A percentile compares a stretch with the other conserved stretches of the same genome.
phyloP scores from a whole-genome alignment of 2,329 filamentous ascomycete species.

The Neonectria ditissima region DNA sequence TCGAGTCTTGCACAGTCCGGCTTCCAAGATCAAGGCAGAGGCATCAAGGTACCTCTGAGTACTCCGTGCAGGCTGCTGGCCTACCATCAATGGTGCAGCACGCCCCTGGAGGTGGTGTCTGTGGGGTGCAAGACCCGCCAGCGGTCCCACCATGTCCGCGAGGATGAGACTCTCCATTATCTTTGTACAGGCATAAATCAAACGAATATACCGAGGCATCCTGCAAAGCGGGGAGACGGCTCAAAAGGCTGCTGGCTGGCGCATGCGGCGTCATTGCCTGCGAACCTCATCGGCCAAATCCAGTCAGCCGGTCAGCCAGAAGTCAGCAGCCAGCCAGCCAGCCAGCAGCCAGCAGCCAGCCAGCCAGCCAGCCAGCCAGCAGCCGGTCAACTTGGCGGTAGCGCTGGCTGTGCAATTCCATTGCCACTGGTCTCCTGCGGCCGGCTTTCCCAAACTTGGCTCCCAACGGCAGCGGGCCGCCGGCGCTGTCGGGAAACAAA shows the following conservation, averaged over 20 bases:
- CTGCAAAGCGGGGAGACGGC: conserved; percentile 36
- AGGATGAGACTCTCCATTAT: conserved; percentile 23
- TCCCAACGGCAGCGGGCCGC: conserved; percentile 18
- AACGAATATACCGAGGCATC: conserved; percentile 11
- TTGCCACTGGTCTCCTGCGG: conserved; percentile 11
- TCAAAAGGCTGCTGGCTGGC: conserved; percentile 25
- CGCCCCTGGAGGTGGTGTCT: conserved; percentile 8
- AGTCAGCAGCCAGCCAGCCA: neutral
- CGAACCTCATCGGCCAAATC: neutral
- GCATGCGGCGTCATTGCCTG: conserved; percentile 30
- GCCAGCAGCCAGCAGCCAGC: no score
- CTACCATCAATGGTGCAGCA: conserved; percentile 10
- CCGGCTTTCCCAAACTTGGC: conserved; percentile 6
- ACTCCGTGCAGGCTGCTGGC: neutral
- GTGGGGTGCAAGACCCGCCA: conserved; percentile 29
- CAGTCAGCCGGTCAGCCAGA: conserved; percentile 1
- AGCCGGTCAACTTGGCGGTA: no score
- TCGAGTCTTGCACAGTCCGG: conserved; percentile 16
- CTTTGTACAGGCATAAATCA: conserved; percentile 10
- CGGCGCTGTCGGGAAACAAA: conserved; percentile 10
- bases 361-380: conserved; percentile 4
- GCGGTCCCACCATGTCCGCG: conserved; percentile 31
- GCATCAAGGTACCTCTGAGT: conserved; percentile 20
- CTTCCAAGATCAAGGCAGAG: conserved; percentile 1
- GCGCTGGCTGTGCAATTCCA: conserved; percentile 3